Percentiles rank a stretch among this genome's conserved stretches.
Conservation (phyloP, 1,284 basidiomycete genomes). For the Inonotus hispidus region DNA sequence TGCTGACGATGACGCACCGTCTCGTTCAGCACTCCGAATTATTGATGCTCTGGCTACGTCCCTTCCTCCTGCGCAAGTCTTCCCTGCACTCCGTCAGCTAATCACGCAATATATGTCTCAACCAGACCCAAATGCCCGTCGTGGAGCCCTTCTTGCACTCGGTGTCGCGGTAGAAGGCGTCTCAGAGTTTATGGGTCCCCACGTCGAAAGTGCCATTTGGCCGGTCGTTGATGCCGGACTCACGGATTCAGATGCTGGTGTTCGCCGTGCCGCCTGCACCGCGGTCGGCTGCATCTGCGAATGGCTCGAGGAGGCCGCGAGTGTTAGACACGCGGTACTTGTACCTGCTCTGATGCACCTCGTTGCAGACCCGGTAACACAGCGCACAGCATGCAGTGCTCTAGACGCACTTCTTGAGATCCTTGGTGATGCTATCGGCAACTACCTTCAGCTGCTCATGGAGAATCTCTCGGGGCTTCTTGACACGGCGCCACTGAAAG, state of each 20-base stretch:
- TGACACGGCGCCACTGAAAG: conserved; percentile 76
- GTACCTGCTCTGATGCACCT: conserved; percentile 91
- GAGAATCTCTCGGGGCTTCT: conserved; percentile 88
- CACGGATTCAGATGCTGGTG: conserved; percentile 76
- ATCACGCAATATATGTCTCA: conserved; percentile 83
- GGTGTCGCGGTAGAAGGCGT: conserved; percentile 97
- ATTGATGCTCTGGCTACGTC: conserved; percentile 93
- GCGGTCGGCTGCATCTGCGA: conserved; percentile 97
- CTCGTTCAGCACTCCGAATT: conserved; percentile 85
- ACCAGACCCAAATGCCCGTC: conserved; percentile 71
- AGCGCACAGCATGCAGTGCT: conserved; percentile 91
- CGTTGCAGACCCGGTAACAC: conserved; percentile 84
- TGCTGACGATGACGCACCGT: conserved; percentile 15
- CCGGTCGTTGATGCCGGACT: conserved; percentile 91
- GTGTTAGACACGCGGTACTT: conserved; percentile 76
- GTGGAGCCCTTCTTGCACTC: conserved; percentile 93
- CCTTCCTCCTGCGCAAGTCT: conserved; percentile 94
- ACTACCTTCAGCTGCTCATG: conserved; percentile 95
- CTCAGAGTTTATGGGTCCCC: conserved; percentile 95
- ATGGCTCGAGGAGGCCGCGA: conserved; percentile 95
- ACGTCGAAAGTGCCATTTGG: conserved; percentile 71
- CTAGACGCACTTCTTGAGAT: conserved; percentile 97
- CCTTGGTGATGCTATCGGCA: conserved; percentile 79
- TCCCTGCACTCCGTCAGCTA: conserved; percentile 84
- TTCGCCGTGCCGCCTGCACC: conserved; percentile 93